Evolutionary conservation across 1,284 basidiomycete species (phyloP).

Genomic region (Laetiporus sulphureus): DNA sequence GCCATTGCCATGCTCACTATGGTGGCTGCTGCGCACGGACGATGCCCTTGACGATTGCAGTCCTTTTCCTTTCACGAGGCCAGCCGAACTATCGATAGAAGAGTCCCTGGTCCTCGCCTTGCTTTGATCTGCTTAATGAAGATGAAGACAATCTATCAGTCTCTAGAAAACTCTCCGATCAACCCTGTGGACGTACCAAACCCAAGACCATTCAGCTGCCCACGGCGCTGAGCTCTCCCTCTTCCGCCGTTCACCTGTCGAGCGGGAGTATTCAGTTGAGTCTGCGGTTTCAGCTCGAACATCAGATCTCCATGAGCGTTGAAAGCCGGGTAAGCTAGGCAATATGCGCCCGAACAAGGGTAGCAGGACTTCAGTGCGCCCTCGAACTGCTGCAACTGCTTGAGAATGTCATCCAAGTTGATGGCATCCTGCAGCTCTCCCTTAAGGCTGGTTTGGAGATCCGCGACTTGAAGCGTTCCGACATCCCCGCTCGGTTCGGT

Average conservation of each 20-base stretch:
- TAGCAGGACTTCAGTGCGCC: conserved; percentile 9
- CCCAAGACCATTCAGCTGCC: too few relatives aligned
- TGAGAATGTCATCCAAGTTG: conserved; percentile 7
- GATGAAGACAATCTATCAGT: too few relatives aligned
- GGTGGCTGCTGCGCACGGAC: too few relatives aligned
- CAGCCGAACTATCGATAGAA: too few relatives aligned
- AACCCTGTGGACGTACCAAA: too few relatives aligned
- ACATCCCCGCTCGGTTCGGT: conserved; percentile 7
- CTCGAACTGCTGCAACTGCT: conserved; percentile 9
- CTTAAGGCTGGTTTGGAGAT: conserved; percentile 2
- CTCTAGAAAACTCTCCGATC: too few relatives aligned
- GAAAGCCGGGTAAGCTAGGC: conserved; percentile 10
- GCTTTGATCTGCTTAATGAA: too few relatives aligned
- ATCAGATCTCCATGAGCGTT: conserved; percentile 10
- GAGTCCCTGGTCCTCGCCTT: too few relatives aligned
- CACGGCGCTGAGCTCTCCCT: too few relatives aligned
- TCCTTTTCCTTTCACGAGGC: too few relatives aligned
- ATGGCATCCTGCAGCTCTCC: conserved; percentile 4
- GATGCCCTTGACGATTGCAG: too few relatives aligned
- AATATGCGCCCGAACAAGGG: conserved; percentile 5
- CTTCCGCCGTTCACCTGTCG: not conserved
- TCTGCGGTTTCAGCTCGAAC: conserved; percentile 8
- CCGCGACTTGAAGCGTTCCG: not conserved
- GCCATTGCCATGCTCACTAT: too few relatives aligned
- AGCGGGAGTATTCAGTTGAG: not conserved